These are phyloP conservation scores for Tolypocladium tropicale DNA, from an alignment of 2,329 filamentous ascomycete species.

Conservation along the genomic window DNA sequence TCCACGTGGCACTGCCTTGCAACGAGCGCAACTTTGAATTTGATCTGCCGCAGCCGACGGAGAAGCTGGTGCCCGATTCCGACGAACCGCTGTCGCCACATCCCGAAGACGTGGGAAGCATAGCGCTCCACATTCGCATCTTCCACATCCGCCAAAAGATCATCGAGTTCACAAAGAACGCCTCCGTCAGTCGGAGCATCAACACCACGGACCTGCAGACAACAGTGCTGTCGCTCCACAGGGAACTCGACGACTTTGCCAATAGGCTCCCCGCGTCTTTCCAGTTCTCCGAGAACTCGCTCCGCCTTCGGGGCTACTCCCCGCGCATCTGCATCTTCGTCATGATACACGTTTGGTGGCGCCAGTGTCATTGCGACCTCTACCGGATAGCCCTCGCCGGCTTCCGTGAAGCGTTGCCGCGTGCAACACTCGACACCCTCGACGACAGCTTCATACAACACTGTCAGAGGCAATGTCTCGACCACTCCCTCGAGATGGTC, in stretches of 20 bases:
- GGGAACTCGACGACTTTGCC: constrained; percentile 42
- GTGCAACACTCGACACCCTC: constrained; percentile 30
- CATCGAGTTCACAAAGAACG: constrained; percentile 40
- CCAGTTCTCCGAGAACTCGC: constrained; percentile 45
- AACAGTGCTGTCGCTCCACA: constrained; percentile 34
- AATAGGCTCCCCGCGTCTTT: constrained; percentile 43
- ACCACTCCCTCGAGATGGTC: constrained; percentile 44
- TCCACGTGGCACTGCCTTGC: constrained; percentile 31
- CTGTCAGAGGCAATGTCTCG: constrained; percentile 40
- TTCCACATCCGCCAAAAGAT: constrained; percentile 44
- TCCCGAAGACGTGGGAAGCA: constrained; percentile 43
- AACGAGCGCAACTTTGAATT: constrained; percentile 41
- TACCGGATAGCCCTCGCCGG: constrained; percentile 42
- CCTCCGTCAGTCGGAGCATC: constrained; percentile 23
- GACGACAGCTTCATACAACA: constrained; percentile 38
- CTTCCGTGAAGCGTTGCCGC: constrained; percentile 39
- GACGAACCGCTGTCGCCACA: constrained; percentile 27
- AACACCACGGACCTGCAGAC: constrained; percentile 32
- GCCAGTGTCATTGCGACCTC: constrained; percentile 47
- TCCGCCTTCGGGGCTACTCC: constrained; percentile 45
- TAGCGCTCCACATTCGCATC: constrained; percentile 46
- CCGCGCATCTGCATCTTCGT: constrained; percentile 46
- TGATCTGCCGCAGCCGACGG: constrained; percentile 44
- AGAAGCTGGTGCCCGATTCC: constrained; percentile 36
- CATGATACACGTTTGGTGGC: constrained; percentile 52